These are phyloP conservation scores for Haplosporangium sp. DNA, from an alignment of 371 early-diverging fungal genomes.

Conservation along the genomic window DNA sequence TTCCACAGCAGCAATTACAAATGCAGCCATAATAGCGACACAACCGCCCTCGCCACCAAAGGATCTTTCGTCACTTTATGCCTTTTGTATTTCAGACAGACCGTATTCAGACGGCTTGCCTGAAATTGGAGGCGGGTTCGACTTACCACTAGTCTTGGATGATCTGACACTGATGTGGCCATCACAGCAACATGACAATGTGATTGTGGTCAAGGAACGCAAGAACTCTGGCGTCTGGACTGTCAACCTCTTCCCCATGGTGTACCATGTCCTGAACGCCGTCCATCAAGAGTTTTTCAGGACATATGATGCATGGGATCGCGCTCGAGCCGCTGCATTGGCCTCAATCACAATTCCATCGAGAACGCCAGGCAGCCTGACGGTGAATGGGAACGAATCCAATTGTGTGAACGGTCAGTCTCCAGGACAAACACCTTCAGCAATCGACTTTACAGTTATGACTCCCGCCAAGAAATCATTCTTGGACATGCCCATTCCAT, in stretches of 20 bases:
- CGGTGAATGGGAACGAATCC: conserved; percentile 1
- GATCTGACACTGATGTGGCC: conserved; percentile 86
- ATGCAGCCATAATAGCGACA: conserved; percentile 44
- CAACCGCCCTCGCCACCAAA: conserved; percentile 74
- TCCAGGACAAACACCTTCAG: background rate
- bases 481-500: conserved; percentile 63
- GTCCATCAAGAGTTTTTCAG: conserved; percentile 77
- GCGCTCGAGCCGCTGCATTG: conserved; percentile 36
- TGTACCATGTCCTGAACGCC: conserved; percentile 66
- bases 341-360: conserved; percentile 34
- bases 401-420: background rate
- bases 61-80: conserved; percentile 74
- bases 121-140: conserved; percentile 61
- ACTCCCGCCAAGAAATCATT: conserved; percentile 58
- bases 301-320: conserved; percentile 38
- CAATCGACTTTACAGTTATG: conserved; percentile 37
- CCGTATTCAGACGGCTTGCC: conserved; percentile 37
- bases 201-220: conserved; percentile 78
- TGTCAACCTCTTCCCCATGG: conserved; percentile 76
- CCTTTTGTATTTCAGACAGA: conserved; percentile 68
- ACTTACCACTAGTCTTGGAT: conserved; percentile 76
- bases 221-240: conserved; percentile 70
- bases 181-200: conserved; percentile 79
- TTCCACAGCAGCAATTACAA: conserved; percentile 26
- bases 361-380: background rate